Percentiles rank a stretch among this genome's conserved stretches.
phyloP scores from a whole-genome alignment of 148 eudicot genomes.

The Salicornia ramosissima region DNA sequence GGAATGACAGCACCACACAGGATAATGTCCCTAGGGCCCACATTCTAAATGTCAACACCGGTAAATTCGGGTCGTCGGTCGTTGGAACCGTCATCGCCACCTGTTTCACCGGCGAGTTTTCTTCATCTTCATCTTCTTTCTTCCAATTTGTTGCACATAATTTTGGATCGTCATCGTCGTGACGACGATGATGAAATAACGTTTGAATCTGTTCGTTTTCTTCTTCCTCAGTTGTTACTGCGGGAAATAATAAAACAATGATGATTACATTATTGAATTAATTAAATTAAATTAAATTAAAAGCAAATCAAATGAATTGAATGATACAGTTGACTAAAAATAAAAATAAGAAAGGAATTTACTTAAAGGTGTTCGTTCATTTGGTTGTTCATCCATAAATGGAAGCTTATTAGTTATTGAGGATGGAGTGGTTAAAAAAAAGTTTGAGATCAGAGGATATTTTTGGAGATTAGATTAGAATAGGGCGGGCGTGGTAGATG shows the following conservation, averaged over 20 bases:
- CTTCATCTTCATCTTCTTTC: conserved; percentile 24
- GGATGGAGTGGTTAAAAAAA: background rate
- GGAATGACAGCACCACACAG: conserved; percentile 64
- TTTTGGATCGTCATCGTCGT: no score
- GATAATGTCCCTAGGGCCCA: conserved; percentile 78
- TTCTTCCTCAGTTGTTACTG: background rate
- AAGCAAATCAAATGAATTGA: background rate
- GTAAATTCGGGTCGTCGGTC: conserved; percentile 64
- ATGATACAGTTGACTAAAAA: background rate
- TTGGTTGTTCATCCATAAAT: conserved; percentile 7
- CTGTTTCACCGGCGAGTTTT: conserved; percentile 75
- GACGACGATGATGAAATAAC: background rate
- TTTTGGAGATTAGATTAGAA: background rate
- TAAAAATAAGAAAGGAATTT: background rate
- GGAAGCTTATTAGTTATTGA: background rate
- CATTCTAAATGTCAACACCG: conserved; percentile 90
- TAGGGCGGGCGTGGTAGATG: no score
- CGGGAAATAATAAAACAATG: no score
- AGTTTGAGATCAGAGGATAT: background rate
- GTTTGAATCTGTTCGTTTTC: background rate
- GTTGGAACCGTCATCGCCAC: conserved; percentile 85
- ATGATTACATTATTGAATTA: no score
- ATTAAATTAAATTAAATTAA: no score
- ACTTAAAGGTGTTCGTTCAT: conserved; percentile 8
- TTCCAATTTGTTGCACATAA: no score